Evolutionary conservation across 352 stramenopile genomes (phyloP).

Genomic region (Pythium coloratum): DNA sequence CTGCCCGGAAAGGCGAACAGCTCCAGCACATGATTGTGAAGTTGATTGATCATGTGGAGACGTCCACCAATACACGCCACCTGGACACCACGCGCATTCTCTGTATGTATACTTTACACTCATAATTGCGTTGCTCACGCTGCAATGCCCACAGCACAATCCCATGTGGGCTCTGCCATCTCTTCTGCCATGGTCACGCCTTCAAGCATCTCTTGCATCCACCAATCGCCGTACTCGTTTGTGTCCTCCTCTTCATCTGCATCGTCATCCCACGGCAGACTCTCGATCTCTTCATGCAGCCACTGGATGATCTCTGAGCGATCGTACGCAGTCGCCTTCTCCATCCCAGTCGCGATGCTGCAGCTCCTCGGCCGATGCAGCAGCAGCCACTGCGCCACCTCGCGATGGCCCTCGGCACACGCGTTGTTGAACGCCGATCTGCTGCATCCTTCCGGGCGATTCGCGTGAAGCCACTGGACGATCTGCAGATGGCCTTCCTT

Average conservation of each 20-base stretch:
- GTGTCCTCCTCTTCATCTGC: constrained; percentile 17
- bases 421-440: constrained; percentile 69
- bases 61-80: constrained; percentile 1
- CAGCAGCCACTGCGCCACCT: constrained; percentile 62
- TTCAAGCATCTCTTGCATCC: constrained; percentile 17
- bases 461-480: constrained; percentile 50
- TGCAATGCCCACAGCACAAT: neutral
- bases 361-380: constrained; percentile 43
- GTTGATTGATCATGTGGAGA: neutral
- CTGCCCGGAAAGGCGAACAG: neutral
- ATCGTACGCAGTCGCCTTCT: constrained; percentile 34
- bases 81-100: neutral
- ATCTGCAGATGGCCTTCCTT: constrained; percentile 45
- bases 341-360: constrained; percentile 33
- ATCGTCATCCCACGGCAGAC: constrained; percentile 3
- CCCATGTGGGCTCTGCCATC: constrained; percentile 1
- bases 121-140: neutral
- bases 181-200: constrained; percentile 15
- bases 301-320: constrained; percentile 28
- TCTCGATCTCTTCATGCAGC: constrained; percentile 33
- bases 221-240: constrained; percentile 15
- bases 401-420: constrained; percentile 44
- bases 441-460: constrained; percentile 67
- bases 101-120: neutral
- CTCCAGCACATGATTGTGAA: constrained; percentile 1